Base-by-base conservation (phyloP, 139 green algal genomes). In the Tetraselmis striata region DNA sequence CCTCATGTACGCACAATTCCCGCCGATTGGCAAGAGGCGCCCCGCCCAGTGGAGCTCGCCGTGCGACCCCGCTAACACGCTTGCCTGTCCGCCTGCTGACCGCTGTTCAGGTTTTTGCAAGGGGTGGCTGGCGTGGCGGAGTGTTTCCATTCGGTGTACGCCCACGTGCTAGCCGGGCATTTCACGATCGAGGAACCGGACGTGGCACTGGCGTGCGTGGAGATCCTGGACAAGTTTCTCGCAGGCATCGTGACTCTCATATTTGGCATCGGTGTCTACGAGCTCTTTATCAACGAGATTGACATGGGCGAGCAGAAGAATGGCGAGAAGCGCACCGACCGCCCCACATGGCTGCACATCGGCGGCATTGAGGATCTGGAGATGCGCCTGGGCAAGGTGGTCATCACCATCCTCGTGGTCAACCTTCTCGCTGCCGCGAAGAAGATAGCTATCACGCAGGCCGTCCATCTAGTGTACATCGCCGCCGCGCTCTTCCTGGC, bases 231-330 rank as follows among this genome's bases (percentile, higher is more conserved):
- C 76, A 45, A 45, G 76, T 79, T 79, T 22, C 76, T 79, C 11
- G 29, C 76, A 18, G 76, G 76, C 76, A 79, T 79, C 29, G 76
- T 79, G 11, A 79, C 76, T 18, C 29, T 79, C 76, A 79, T 79
- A n/a, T 79, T 79, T 79, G 76, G 76, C 29, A 79, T 31, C 22
- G 76, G 76, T 18, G 76, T 79, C 29, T 79, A 79, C 29, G 76
- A 79, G 29, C 76, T 79, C 29, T 79, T 79, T 22, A 45, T 79
- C 29, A 45, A 31, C 76, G 11, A 79, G 29, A 79, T 79, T 18
- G 29, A 79, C 29, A 31, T 79, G 29, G 76, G 29, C 76, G 76
- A 79, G 76, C 11, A 31, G 29, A 79, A 31, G 29, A 22, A 79
- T 18, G 29, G 29, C 29, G n/a, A n/a, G n/a, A 24, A 11, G 29